Percentiles rank a stretch among this genome's conserved stretches.
phyloP scores from a whole-genome alignment of 1,139 yeast genomes.

The Geotrichum reessii region DNA sequence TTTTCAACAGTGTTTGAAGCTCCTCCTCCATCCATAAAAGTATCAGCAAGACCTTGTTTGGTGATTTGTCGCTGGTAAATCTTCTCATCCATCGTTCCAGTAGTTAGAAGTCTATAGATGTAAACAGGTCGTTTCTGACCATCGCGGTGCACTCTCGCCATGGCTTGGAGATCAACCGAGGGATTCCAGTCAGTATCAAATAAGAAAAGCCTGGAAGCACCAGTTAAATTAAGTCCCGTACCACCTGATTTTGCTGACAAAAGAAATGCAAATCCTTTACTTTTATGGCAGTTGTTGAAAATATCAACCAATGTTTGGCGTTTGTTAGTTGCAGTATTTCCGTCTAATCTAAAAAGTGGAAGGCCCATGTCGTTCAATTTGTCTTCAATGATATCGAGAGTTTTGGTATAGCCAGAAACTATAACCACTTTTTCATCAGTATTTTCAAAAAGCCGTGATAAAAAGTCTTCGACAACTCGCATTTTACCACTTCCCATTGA shows the following conservation, averaged over 20 bases:
- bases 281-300: slow-evolving; percentile 52
- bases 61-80: slow-evolving; percentile 89
- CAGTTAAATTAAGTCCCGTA: slow-evolving; percentile 80
- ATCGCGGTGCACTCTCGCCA: slow-evolving; percentile 93
- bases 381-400: slow-evolving; percentile 68
- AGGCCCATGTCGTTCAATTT: slow-evolving; percentile 49
- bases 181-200: slow-evolving; percentile 97
- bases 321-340: slow-evolving; percentile 63
- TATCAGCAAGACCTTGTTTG: slow-evolving; percentile 73
- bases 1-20: neutral
- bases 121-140: slow-evolving; percentile 78
- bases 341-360: slow-evolving; percentile 67
- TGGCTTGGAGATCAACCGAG: slow-evolving; percentile 84
- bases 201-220: slow-evolving; percentile 78
- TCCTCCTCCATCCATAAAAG: slow-evolving; percentile 52
- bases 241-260: slow-evolving; percentile 94
- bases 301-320: slow-evolving; percentile 61
- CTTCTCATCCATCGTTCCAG: slow-evolving; percentile 93
- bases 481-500: slow-evolving; percentile 34
- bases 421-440: slow-evolving; percentile 72
- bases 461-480: slow-evolving; percentile 31
- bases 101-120: slow-evolving; percentile 63
- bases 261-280: slow-evolving; percentile 56
- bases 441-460: slow-evolving; percentile 29
- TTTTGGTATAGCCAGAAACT: slow-evolving; percentile 85